Conservation (phyloP, 345 rosid genomes). For the Ailanthus altissimus region DNA sequence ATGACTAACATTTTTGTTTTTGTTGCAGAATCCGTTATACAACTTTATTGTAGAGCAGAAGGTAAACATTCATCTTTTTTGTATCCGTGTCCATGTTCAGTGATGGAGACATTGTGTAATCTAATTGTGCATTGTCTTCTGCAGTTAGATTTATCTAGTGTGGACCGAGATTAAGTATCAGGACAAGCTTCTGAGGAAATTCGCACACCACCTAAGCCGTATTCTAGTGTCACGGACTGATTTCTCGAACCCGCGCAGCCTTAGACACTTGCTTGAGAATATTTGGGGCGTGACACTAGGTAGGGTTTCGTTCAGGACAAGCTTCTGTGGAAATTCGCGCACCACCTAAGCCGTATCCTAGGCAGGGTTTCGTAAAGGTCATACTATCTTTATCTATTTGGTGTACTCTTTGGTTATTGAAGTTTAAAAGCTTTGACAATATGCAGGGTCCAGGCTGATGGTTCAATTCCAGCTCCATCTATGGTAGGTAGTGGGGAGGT, state of each 20-base stretch:
- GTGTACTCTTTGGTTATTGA: slow-evolving; percentile 14
- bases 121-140: slow-evolving; percentile 19
- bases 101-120: slow-evolving; percentile 11
- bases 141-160: slow-evolving; percentile 72
- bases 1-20: slow-evolving; percentile 26
- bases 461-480: slow-evolving; percentile 38
- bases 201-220: slow-evolving; percentile 38
- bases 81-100: slow-evolving; percentile 9
- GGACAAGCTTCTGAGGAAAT: slow-evolving; percentile 83
- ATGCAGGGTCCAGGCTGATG: slow-evolving; percentile 44
- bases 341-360: slow-evolving; percentile 33
- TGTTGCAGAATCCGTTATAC: slow-evolving; percentile 85
- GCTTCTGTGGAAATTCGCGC: slow-evolving; percentile 60
- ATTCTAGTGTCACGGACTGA: no score
- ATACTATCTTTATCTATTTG: slow-evolving; percentile 20
- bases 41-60: slow-evolving; percentile 79
- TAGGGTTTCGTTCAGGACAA: no score
- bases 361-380: slow-evolving; percentile 39
- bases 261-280: no score
- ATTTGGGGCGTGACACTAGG: no score
- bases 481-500: slow-evolving; percentile 26
- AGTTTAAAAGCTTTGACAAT: slow-evolving; percentile 18
- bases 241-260: no score
- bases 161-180: slow-evolving; percentile 80
- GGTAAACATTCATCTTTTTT: slow-evolving; percentile 46